Percentiles rank a stretch among this genome's conserved stretches.
These are phyloP conservation scores for Dioszegia crocea DNA, from an alignment of 768 basidiomycete genomes.

Conservation along the genomic window DNA sequence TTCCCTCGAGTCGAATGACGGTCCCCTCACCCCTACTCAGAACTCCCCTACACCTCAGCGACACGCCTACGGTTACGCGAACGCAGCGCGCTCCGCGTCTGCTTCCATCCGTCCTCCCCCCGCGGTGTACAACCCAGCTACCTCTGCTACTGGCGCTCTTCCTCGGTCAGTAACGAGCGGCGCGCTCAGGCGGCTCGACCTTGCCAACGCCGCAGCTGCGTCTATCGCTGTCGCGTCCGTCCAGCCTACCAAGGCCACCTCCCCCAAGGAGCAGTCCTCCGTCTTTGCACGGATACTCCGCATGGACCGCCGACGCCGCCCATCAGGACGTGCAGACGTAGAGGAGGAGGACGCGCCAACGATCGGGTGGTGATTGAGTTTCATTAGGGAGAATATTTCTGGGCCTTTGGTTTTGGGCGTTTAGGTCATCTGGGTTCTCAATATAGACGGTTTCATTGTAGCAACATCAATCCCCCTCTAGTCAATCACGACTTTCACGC, in stretches of 20 bases:
- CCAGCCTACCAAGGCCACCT: background rate
- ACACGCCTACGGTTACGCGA: background rate
- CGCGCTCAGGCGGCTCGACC: conserved; percentile 1
- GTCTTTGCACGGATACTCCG: conserved; percentile 9
- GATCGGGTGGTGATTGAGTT: conserved; percentile 1
- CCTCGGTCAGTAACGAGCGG: conserved; percentile 28
- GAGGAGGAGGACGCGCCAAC: conserved; percentile 7
- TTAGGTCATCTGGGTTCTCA: background rate
- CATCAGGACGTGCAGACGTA: conserved; percentile 1
- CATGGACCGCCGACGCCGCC: conserved; percentile 6
- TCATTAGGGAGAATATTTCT: background rate
- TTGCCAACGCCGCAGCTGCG: background rate
- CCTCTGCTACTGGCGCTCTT: conserved; percentile 16
- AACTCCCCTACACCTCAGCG: conserved; percentile 9
- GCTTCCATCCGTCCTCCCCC: conserved; percentile 30
- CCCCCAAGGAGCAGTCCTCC: conserved; percentile 2
- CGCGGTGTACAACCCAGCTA: conserved; percentile 31
- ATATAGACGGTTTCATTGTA: background rate
- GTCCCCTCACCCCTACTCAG: conserved; percentile 32
- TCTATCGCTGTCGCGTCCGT: background rate
- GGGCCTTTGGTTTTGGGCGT: background rate
- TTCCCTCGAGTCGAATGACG: conserved; percentile 45
- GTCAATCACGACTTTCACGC: background rate
- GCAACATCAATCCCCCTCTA: conserved; percentile 1
- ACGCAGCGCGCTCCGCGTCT: conserved; percentile 23